phyloP scores from a whole-genome alignment of 148 eudicot species.

The Agrostemma githago region DNA sequence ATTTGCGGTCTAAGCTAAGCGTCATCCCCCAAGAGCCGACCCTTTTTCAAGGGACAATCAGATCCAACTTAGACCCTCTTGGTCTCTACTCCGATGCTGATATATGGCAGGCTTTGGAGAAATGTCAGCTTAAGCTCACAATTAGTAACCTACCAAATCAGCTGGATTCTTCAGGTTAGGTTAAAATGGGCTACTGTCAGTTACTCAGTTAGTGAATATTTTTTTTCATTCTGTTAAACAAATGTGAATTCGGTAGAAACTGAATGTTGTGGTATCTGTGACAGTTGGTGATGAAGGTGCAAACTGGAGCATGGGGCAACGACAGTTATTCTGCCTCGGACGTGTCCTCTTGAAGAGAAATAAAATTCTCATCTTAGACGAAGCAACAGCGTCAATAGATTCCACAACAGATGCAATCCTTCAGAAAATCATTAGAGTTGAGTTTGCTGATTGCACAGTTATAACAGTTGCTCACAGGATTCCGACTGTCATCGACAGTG shows the following conservation, averaged over 20 bases:
- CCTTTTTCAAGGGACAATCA: constrained; percentile 56
- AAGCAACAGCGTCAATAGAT: constrained; percentile 72
- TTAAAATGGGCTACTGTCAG: not conserved
- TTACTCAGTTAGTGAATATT: too few relatives aligned
- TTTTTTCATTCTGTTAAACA: not conserved
- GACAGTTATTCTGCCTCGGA: constrained; percentile 63
- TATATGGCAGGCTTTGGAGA: constrained; percentile 60
- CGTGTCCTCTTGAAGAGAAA: constrained; percentile 57
- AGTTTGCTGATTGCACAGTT: constrained; percentile 53
- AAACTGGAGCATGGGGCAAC: constrained; percentile 67
- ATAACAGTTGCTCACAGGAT: constrained; percentile 68
- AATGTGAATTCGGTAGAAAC: not conserved
- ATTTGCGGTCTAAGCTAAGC: constrained; percentile 48
- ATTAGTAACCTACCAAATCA: constrained; percentile 51
- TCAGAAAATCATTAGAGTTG: constrained; percentile 53
- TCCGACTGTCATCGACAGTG: constrained; percentile 61
- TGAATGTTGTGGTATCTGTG: not conserved
- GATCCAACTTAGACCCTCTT: constrained; percentile 62
- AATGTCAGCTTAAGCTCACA: constrained; percentile 66
- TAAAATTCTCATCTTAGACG: constrained; percentile 57
- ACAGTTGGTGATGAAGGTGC: constrained; percentile 63
- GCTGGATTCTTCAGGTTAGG: constrained; percentile 59
- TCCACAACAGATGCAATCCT: constrained; percentile 49
- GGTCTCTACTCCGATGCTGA: constrained; percentile 52
- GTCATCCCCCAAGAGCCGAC: constrained; percentile 79